Evolutionary conservation across 164 flowering plant species (phyloP), one percentile per base, ranked within the genome.

Genomic region (Amborella trichopoda): DNA sequence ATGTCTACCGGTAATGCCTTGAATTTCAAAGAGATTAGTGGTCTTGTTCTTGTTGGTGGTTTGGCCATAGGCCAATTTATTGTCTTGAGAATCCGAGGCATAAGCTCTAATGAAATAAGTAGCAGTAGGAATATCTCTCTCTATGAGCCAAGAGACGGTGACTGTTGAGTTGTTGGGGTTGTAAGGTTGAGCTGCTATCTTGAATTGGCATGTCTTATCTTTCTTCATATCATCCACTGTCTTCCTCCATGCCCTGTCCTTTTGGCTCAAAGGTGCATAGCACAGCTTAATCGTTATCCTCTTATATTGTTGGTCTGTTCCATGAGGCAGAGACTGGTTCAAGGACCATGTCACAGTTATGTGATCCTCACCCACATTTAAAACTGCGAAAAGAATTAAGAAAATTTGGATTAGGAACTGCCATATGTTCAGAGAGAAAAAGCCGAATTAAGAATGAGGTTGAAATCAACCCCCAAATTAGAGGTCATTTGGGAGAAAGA

Each of bases 1-100:
- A 41, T 72, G 82, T 42, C 95, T 83, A 14, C 97, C 97, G 3
- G 65, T 52, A 68, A 83, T 68, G 2, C 73, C 76, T 41, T 78
- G 53, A 21, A 89, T 44, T 0, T 56, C 50, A 23, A 89, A 83
- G 30, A 85, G 60, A 58, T 81, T 70, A 24, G 63, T 61, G 0
- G 59, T 53, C 49, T 74, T 79, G 3, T 63, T 5, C 2, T 23
- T 52, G 26, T 85, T 59, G 0, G 94, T 83, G 33, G 74, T 72
- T 50, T 89, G 95, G 0, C 95, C 97, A 44, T 52, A 89, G 10
- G 65, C 95, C 28, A 77, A 80, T 53, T 69, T 41, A 0, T 54
- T 17, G 0, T 42, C 68, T 0, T 9, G 39, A 6, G 62, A 44
- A 16, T 67, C 44, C 5, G 38, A 20, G 12, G 59, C 71, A 26